Base-by-base conservation (phyloP, 495 filamentous ascomycete species). In the Amniculicola lignicola region DNA sequence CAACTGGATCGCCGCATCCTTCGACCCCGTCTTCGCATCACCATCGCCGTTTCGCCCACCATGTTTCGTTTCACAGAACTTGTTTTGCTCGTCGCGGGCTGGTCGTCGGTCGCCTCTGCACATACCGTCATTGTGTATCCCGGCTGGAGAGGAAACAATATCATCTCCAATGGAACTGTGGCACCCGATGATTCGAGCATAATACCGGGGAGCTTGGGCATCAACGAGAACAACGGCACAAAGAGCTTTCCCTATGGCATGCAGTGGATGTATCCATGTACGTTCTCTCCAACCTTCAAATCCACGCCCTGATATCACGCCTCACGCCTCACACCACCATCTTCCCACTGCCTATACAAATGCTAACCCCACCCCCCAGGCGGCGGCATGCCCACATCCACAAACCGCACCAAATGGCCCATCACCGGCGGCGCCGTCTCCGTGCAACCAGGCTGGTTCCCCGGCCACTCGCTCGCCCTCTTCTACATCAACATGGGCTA, bases 201-300 rank as follows among this genome's bases (percentile, higher is more conserved):
- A 28, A 72, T 11, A 50, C 74, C 49, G 73, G 79, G 36, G 64
- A 81, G 27, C 74, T 74, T 60, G 64, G 70, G 70, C 16, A 68
- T 74, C 0, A 77, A 36, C 12, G 36, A 65, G 51, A 58, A 66
- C 41, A 62, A 69, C 63, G 42, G 41, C 15, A 78, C 76, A n/a
- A 5, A 23, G 46, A 66, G 72, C 4, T 94, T 80, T 66, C 91
- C 90, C 2, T 95, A 88, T 63, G 93, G 94, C 72, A 92, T 95
- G 89, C 87, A 96, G 74, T 97, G 93, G 92, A 84, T 86, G 70
- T 99, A 96, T 77, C 93, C 94, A 72, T 99, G 93, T 98, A 75
- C 77, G 88, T 75, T 14, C 27, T 23, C 28, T 28, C 51, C 28
- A 28, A 38, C 19, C 1, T 16, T 6, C 6, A 2, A 9, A 33